Base-by-base conservation (phyloP, 2,329 filamentous ascomycete species). In the Phoma herbarum region DNA sequence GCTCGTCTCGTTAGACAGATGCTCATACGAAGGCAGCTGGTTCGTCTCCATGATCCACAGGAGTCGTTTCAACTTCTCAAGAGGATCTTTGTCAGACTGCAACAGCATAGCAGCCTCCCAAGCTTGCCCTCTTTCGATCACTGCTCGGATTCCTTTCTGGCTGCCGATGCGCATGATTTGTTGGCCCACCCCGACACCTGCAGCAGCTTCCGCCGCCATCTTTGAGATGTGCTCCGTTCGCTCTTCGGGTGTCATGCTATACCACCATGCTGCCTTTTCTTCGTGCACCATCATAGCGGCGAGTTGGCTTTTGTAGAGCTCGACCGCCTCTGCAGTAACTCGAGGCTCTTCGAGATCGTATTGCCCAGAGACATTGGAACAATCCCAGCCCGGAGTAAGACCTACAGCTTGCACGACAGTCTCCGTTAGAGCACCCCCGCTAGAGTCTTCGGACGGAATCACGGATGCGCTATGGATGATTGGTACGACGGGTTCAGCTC, bases 1-100 rank as follows among this genome's bases (percentile, higher is more conserved):
- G 7, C 52, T 66, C 0, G 70, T 71, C 8, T 74, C 70, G 37
- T 61, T 66, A 1, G 46, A 51, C n/a, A 74, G 45, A 47, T 65
- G 52, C 6, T 61, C 43, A 35, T 72, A 74, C 4, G 28, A 47
- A 2, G 71, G 71, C 5, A 74, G 22, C 16, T 72, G 60, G 7
- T 71, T 53, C 28, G 45, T 20, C 8, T 62, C 52, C 61, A 74
- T 64, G 6, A 61, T 31, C 25, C 48, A 39, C 8, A 73, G 29
- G 6, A 72, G 18, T 9, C 59, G 43, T 25, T 65, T 58, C 20
- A 72, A 28, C 2, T 53, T 60, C 45, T 58, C 57, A 9, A 73
- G 51, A 2, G 70, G 65, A 12, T 71, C 44, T 16, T 52, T 57
- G 22, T 64, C 45, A 1, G 57, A 29, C 9, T 48, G 52, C 10